These are phyloP conservation scores for Raddia guianensis DNA, from an alignment of 176 grass and related monocot genomes.

Conservation along the genomic window DNA sequence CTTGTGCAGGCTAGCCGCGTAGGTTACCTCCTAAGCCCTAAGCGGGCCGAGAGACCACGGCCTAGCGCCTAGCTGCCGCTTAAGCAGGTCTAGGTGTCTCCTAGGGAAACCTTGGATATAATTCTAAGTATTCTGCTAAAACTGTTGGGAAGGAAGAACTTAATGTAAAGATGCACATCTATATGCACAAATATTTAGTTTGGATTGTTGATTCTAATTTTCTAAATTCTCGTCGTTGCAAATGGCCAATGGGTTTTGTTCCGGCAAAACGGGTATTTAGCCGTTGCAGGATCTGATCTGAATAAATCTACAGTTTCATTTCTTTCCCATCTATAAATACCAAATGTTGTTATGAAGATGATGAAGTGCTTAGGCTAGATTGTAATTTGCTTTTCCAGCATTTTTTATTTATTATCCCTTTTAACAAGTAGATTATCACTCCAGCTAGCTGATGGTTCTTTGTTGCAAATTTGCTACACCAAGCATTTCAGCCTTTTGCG, in stretches of 20 bases:
- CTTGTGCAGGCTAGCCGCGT: too few species aligned
- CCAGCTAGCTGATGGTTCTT: not conserved
- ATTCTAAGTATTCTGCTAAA: not conserved
- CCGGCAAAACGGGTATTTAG: not conserved
- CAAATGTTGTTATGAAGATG: not conserved
- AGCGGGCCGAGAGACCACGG: too few species aligned
- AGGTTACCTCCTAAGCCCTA: too few species aligned
- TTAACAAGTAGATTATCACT: not conserved
- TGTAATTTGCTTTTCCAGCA: slow-evolving; percentile 8
- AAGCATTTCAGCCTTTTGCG: not conserved
- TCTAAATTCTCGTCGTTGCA: not conserved
- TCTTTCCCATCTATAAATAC: not conserved
- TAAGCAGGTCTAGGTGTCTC: too few species aligned
- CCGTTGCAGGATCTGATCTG: not conserved
- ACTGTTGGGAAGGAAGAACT: not conserved
- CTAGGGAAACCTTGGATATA: too few species aligned
- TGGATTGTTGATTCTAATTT: not conserved
- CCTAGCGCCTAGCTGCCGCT: too few species aligned
- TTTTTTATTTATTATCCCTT: not conserved
- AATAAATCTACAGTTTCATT: not conserved
- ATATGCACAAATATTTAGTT: not conserved
- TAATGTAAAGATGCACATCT: not conserved
- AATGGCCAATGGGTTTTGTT: not conserved
- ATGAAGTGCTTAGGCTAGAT: slow-evolving; percentile 26
- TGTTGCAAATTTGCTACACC: not conserved